phyloP scores from a whole-genome alignment of 805 yeast genomes.

The Kuraishia ogatae region DNA sequence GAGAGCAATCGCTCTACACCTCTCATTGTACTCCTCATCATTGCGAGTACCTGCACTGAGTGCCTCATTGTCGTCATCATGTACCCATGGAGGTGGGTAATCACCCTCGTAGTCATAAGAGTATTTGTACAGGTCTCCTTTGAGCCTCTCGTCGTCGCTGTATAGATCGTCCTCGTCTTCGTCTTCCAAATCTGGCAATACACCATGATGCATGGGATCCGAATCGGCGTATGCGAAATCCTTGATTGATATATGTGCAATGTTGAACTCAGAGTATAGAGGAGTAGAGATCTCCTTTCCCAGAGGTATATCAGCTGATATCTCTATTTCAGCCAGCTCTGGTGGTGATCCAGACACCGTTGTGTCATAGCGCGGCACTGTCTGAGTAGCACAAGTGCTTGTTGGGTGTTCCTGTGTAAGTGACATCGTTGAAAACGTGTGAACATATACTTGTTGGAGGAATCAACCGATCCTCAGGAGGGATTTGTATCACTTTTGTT shows the following conservation, averaged over 20 bases:
- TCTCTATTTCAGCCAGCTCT: neutral
- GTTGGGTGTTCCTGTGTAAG: neutral
- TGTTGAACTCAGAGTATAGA: neutral
- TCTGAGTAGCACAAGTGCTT: neutral
- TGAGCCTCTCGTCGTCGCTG: constrained; percentile 8
- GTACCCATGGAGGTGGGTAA: neutral
- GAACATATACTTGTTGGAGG: too few species aligned
- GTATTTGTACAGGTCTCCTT: constrained; percentile 10
- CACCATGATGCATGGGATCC: constrained; percentile 69
- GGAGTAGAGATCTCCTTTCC: neutral
- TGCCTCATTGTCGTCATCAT: neutral
- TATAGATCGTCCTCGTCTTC: constrained; percentile 15
- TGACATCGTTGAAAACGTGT: neutral
- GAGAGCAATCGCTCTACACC: constrained; percentile 64
- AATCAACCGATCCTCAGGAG: too few species aligned
- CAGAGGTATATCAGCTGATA: neutral
- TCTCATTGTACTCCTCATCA: constrained; percentile 13
- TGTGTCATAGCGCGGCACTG: neutral
- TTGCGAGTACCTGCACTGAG: neutral
- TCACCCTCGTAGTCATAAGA: constrained; percentile 1
- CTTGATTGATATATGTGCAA: constrained; percentile 32
- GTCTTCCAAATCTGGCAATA: constrained; percentile 15
- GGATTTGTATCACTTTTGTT: too few species aligned
- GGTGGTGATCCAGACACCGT: neutral
- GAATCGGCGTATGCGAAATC: constrained; percentile 75